Base-by-base conservation (phyloP, 176 grass and related monocot genomes). In the Miscanthus lutarioriparius region DNA sequence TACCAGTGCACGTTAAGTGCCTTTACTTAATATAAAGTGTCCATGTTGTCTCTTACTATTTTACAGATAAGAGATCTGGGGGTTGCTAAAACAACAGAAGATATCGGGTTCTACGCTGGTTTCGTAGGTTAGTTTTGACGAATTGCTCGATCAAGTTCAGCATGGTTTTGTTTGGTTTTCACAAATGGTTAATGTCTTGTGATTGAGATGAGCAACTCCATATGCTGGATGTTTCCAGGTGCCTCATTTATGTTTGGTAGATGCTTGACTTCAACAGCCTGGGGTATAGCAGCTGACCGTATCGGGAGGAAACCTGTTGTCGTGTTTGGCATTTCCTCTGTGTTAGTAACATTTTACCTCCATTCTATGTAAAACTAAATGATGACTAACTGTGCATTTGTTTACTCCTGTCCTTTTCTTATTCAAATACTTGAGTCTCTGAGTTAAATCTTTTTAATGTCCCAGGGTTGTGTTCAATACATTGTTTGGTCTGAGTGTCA, bases 71-170 rank as follows among this genome's bases (percentile, higher is more conserved):
- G 96, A 88, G 96, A 98, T 30, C 87, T 98, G 85, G 62, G 90
- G 47, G 44, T 98, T 78, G 91, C 96, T 20, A 78, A 98, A 93
- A 87, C 67, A 80, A 94, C 94, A 83, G 96, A 98, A 90, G 96
- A 95, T 83, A 98, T 98, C 35, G 96, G 96, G 74, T 98, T 98
- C 81, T 98, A 98, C 83, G 96, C 93, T 54, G 96, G 96, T 38
- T 98, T 98, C 75, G 92, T 98, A 43, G 96, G 96, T 95, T 85
- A 76, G 84, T 86, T 58, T 33, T 37, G 28, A 44, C 9, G 12
- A 70, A 76, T 38, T 39, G 0, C 26, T 44, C 10, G 25, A 44
- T 33, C 37, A 64, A 68, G 61, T 51, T 79, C 26, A 5, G 12
- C 2, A 53, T 49, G 61, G 20, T 22, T 47, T 10, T 75, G n/a